Evolutionary conservation across 2,329 filamentous ascomycete genomes (phyloP).

Genomic region (Colletotrichum acutatum): DNA sequence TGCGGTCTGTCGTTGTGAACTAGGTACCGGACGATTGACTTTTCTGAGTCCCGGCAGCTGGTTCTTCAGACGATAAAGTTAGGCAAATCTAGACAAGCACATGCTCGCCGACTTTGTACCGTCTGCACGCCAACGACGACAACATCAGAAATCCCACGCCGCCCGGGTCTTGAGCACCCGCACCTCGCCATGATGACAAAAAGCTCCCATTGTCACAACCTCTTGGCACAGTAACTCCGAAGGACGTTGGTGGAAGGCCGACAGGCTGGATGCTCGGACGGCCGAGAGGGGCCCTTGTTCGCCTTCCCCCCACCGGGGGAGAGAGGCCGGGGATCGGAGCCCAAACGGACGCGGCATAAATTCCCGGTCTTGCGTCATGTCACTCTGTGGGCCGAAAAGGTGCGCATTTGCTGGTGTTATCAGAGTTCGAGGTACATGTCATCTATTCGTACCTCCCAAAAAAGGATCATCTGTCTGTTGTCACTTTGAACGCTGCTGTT

Average conservation of each 20-base stretch:
- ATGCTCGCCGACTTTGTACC: neutral
- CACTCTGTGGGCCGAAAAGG: conserved; percentile 19
- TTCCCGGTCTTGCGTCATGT: conserved; percentile 31
- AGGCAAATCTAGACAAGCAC: neutral
- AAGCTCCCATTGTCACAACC: neutral
- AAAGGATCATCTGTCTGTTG: too few relatives aligned
- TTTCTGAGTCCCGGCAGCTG: neutral
- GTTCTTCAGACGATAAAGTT: neutral
- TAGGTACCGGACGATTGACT: conserved; percentile 4
- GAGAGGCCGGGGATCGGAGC: conserved; percentile 27
- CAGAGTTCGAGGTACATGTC: neutral
- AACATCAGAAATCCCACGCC: neutral
- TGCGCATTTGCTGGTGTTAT: conserved; percentile 9
- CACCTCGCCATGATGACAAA: conserved; percentile 23
- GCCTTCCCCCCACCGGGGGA: conserved; percentile 2
- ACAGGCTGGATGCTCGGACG: conserved; percentile 25
- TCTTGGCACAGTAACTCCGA: conserved; percentile 25
- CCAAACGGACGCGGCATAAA: conserved; percentile 31
- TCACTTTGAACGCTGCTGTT: neutral
- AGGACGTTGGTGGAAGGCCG: conserved; percentile 9
- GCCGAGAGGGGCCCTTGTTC: conserved; percentile 20
- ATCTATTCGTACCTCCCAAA: neutral
- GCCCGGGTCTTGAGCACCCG: neutral
- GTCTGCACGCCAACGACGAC: neutral
- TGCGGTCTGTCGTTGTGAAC: neutral